Evolutionary conservation across 2,329 filamentous ascomycete genomes (phyloP).

Genomic region (Hymenoscyphus linearis): DNA sequence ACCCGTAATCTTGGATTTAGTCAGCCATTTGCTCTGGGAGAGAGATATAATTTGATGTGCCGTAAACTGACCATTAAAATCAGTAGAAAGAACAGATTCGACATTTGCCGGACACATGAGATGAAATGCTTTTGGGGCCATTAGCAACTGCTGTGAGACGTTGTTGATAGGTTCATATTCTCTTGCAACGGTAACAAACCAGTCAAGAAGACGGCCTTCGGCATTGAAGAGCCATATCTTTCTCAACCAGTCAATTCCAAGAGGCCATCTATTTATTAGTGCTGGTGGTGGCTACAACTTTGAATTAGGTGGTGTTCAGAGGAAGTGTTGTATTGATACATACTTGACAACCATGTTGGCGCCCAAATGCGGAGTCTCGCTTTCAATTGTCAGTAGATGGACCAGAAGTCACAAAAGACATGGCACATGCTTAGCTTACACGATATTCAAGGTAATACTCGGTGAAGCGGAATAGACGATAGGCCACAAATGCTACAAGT

Average conservation of each 20-base stretch:
- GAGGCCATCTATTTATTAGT: conserved; percentile 31
- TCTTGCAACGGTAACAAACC: conserved; percentile 26
- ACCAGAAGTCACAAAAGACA: background rate
- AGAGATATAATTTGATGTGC: background rate
- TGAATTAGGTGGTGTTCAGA: background rate
- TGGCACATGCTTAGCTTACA: background rate
- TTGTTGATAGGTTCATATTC: conserved; percentile 31
- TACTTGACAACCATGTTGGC: background rate
- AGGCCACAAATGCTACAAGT: background rate
- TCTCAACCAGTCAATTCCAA: conserved; percentile 33
- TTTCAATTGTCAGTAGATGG: background rate
- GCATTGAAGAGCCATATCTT: conserved; percentile 27
- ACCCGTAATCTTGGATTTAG: conserved; percentile 20
- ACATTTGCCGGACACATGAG: conserved; percentile 28
- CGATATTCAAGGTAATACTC: background rate
- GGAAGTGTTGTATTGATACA: background rate
- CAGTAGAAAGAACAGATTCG: conserved; percentile 27
- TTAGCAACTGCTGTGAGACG: conserved; percentile 27
- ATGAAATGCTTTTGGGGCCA: conserved; percentile 28
- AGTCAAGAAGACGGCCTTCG: conserved; percentile 25
- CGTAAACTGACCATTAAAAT: conserved; percentile 20
- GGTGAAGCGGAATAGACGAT: background rate
- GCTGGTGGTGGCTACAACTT: conserved; percentile 27
- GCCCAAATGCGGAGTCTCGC: background rate
- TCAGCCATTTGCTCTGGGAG: background rate